phyloP scores from a whole-genome alignment of 1,284 basidiomycete species.

The Ustilago nuda region DNA sequence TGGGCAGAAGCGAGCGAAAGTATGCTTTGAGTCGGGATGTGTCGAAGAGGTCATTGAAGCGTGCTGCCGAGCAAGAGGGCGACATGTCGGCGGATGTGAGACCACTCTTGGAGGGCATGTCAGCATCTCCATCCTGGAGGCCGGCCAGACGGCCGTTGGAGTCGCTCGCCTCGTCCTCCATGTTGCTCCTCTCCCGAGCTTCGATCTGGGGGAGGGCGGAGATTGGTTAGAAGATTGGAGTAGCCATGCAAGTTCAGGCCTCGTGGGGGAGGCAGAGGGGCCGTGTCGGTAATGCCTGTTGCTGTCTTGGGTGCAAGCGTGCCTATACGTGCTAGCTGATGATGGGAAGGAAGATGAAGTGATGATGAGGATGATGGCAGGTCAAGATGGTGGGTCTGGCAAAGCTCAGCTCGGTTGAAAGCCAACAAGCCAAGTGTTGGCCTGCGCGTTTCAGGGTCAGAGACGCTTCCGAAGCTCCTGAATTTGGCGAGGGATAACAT shows the following conservation, averaged over 20 bases:
- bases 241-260: neutral
- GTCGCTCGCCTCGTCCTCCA: conserved; percentile 25
- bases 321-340: no score
- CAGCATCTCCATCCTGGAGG: conserved; percentile 19
- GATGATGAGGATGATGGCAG: neutral
- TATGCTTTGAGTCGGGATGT: conserved; percentile 38
- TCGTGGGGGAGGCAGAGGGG: neutral
- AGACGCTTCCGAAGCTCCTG: no score
- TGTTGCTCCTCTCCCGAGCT: conserved; percentile 8
- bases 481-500: no score
- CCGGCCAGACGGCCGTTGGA: conserved; percentile 29
- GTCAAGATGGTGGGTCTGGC: neutral
- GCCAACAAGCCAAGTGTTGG: conserved; percentile 1
- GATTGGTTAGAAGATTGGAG: neutral
- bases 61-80: conserved; percentile 29
- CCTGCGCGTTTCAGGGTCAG: conserved; percentile 13
- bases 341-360: neutral
- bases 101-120: conserved; percentile 15
- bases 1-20: conserved; percentile 47
- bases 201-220: neutral
- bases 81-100: conserved; percentile 32
- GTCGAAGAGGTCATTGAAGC: conserved; percentile 37
- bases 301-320: no score
- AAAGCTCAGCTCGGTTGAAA: neutral
- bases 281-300: neutral